phyloP scores from a whole-genome alignment of 169 alveolate species.

The Eimeria tenella region DNA sequence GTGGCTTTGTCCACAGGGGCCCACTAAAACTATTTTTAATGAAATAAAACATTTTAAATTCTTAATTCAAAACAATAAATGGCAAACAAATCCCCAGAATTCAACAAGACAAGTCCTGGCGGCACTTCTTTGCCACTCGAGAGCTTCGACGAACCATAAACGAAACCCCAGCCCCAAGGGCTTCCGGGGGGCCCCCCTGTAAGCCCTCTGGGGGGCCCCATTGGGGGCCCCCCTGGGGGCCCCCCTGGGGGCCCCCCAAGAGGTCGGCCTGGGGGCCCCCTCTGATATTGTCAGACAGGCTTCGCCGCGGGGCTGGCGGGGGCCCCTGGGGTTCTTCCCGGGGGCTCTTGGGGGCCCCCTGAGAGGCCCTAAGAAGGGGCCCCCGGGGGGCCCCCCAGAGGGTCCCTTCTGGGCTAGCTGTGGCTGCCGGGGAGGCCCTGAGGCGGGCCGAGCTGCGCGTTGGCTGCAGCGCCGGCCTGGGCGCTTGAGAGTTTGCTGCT shows the following conservation, averaged over 20 bases:
- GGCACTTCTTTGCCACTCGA: slow-evolving; percentile 29
- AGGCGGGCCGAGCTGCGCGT: too few species aligned
- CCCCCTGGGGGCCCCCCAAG: not conserved
- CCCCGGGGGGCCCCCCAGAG: too few species aligned
- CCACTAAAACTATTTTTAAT: too few species aligned
- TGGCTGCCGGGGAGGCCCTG: too few species aligned
- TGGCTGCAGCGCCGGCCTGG: not conserved
- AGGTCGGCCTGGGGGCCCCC: not conserved
- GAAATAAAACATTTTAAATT: too few species aligned
- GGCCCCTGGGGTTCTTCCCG: not conserved
- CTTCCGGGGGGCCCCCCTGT: not conserved
- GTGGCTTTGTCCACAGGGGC: too few species aligned
- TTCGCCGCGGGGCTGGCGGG: not conserved
- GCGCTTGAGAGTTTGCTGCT: not conserved
- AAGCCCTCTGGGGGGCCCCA: not conserved
- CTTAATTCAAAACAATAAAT: not conserved
- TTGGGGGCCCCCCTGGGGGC: not conserved
- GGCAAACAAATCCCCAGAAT: not conserved
- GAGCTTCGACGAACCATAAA: slow-evolving; percentile 12
- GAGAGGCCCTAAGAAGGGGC: too few species aligned
- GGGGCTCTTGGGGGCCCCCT: not conserved
- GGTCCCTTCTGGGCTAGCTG: not conserved
- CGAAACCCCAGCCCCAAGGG: not conserved
- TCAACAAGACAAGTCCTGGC: not conserved
- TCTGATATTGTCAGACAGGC: too few species aligned